phyloP scores from a whole-genome alignment of 1,284 basidiomycete genomes.

The Apiotrichum laibachii region DNA sequence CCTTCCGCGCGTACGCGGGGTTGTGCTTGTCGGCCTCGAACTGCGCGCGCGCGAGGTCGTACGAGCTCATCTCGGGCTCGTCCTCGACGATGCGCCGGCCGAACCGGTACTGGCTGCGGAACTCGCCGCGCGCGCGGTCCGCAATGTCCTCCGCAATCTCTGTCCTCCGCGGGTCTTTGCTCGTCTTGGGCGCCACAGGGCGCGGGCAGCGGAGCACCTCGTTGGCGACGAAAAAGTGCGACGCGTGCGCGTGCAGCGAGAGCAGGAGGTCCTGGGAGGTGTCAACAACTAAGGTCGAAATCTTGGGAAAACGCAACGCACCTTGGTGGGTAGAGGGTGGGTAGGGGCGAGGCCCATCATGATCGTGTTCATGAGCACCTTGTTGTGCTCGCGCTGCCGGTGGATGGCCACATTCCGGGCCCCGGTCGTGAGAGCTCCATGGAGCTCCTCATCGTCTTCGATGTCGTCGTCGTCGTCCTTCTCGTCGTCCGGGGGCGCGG shows the following conservation, averaged over 20 bases:
- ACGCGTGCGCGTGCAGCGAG: conserved; percentile 25
- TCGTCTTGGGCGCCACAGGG: background rate
- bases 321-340: background rate
- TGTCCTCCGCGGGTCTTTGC: background rate
- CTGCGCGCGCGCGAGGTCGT: conserved; percentile 7
- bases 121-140: background rate
- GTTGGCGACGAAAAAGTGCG: conserved; percentile 22
- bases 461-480: too few species aligned
- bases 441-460: too few species aligned
- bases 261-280: conserved; percentile 24
- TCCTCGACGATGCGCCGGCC: background rate
- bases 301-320: background rate
- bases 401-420: background rate
- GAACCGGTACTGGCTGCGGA: background rate
- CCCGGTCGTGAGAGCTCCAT: too few species aligned
- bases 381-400: background rate
- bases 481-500: too few species aligned
- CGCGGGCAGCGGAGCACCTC: conserved; percentile 8
- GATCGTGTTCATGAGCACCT: background rate
- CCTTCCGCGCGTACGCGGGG: conserved; percentile 3
- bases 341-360: background rate
- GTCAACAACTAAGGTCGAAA: background rate
- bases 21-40: background rate
- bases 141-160: background rate
- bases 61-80: background rate